Base-by-base conservation (phyloP, 108 stramenopile genomes). In the Parietichytrium sp. region DNA sequence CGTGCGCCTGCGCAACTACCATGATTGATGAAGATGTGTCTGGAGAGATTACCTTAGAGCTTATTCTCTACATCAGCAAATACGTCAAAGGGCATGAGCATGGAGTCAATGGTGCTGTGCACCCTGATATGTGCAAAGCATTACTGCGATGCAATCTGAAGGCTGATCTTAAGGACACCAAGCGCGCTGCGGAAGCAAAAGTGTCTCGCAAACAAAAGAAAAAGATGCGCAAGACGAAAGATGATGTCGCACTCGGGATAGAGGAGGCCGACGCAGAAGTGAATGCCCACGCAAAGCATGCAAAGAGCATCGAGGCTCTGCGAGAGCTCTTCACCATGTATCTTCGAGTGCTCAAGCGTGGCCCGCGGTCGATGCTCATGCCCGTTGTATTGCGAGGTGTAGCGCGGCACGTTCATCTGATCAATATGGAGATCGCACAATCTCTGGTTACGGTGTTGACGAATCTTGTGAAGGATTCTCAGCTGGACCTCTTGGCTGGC, bases 331-430 rank as follows among this genome's bases (percentile, higher is more conserved):
- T 88, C 26, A 54, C 93, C 45, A 91, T 93, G 13, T 95, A 95
- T 83, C 93, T 95, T 86, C 92, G 93, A 10, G 87, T 93, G 51
- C 83, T 94, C 51, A 95, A 95, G 80, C 79, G 82, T 27, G 83
- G 83, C 4, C 84, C 88, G 36, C 27, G 26, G 10, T 72, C 82
- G 29, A 83, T 82, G 48, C 82, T 95, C 8, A 82, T 95, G n/a
- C 92, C 93, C 8, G 80, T 85, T 23, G 91, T 91, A 16, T 78
- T 95, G 51, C 89, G 91, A 27, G 95, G 95, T 7, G 87, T 95
- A 48, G 93, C 93, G 36, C 92, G 92, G 55, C 92, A 92, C 84
- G 92, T 92, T 12, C 95, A 95, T 83, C 84, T 95, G 3, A 94
- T 95, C 54, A 92, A 93, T 78, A 87, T 92, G 16, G 90, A 92